phyloP scores from a whole-genome alignment of 2,329 filamentous ascomycete genomes.

The Drechslera avenae region DNA sequence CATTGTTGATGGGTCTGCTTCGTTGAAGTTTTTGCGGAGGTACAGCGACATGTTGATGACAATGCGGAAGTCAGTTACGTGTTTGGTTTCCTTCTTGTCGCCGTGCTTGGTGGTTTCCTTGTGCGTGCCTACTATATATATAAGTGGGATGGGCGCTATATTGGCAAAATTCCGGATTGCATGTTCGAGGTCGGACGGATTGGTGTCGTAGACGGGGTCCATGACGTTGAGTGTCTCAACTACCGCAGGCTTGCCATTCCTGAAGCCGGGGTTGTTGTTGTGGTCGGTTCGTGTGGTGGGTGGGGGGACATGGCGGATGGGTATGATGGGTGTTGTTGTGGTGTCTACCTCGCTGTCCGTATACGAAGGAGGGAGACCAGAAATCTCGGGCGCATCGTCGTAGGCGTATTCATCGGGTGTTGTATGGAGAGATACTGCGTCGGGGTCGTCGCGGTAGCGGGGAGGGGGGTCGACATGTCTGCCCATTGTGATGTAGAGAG shows the following conservation, averaged over 20 bases:
- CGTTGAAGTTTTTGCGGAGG: constrained; percentile 28
- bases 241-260: constrained; percentile 36
- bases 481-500: constrained; percentile 34
- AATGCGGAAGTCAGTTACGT: constrained; percentile 47
- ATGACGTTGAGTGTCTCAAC: constrained; percentile 34
- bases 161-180: constrained; percentile 33
- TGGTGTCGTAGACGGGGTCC: constrained; percentile 39
- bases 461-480: constrained; percentile 25
- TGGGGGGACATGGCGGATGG: constrained; percentile 36
- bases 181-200: constrained; percentile 40
- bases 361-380: constrained; percentile 44
- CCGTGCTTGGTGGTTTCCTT: constrained; percentile 41
- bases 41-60: constrained; percentile 43
- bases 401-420: constrained; percentile 47
- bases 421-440: constrained; percentile 48
- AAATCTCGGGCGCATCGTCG: constrained; percentile 44
- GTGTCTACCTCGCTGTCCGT: constrained; percentile 37
- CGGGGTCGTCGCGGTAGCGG: constrained; percentile 45
- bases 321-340: constrained; percentile 12
- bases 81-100: constrained; percentile 45
- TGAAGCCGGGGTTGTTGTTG: constrained; percentile 24
- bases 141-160: constrained; percentile 39
- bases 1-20: constrained; percentile 31
- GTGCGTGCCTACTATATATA: constrained; percentile 48
- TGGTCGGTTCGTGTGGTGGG: constrained; percentile 34